Base-by-base conservation (phyloP, 805 yeast genomes). In the Suhomyces vadensis region DNA sequence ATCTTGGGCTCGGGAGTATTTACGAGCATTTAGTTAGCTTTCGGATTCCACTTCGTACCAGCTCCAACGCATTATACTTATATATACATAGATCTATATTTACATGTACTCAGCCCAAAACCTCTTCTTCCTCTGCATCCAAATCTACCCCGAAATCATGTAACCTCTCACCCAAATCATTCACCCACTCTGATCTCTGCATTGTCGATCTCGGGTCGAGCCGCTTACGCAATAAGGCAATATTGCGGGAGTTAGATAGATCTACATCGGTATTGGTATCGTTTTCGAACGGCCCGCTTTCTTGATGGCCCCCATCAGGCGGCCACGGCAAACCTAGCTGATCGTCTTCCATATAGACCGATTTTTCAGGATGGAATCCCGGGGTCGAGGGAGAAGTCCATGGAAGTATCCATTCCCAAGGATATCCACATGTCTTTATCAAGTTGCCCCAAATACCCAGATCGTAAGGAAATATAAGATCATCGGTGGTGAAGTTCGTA, bases 91-190 rank as follows among this genome's bases (percentile, higher is more conserved):
- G n/a, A n/a, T n/a, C n/a, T n/a, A n/a, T n/a, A n/a, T n/a, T n/a
- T n/a, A n/a, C n/a, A n/a, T n/a, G n/a, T n/a, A n/a, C n/a, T n/a
- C n/a, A n/a, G n/a, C n/a, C 19, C 37, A 35, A 20, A 11, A 20
- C 17, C 39, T 29, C 33, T 16, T 29, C 33, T 39, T 64, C 71
- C 54, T 83, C 90, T 2, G 82, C 81, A 1, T 80, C 85, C 6
- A 78, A 46, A 57, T 91, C 97, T 2, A 92, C 98, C 0, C 98
- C 98, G 61, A 81, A 91, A 63, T 89, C 97, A 31, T 76, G 77
- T 37, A 92, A 67, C 9, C 77, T 76, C 56, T 92, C 97, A n/a
- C 99, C 99, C 60, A 84, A 74, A 13, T 75, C 82, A 58, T 87
- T 89, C 44, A 63, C 65, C 95, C 96, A 91, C 33, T 78, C 71